Evolutionary conservation across 108 stramenopile genomes (phyloP).

Genomic region (Fragilariopsis cylindrus): DNA sequence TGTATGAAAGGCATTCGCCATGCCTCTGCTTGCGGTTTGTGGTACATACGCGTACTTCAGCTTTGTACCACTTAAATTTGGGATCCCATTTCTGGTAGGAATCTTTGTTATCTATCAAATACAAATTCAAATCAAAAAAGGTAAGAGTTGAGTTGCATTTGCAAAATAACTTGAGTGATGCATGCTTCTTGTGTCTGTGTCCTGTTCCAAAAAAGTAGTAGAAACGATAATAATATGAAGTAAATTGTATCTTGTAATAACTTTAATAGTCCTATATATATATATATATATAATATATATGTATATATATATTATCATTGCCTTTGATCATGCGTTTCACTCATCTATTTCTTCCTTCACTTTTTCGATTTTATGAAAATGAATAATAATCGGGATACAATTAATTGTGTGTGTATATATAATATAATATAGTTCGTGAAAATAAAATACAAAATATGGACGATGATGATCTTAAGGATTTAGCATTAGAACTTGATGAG

Average conservation of each 20-base stretch:
- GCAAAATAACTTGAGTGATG: too few relatives aligned
- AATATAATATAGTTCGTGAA: constrained; percentile 23
- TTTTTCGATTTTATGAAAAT: neutral
- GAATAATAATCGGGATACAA: too few relatives aligned
- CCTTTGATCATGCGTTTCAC: too few relatives aligned
- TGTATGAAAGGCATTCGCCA: constrained; percentile 34
- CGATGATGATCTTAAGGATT: constrained; percentile 42
- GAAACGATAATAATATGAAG: too few relatives aligned
- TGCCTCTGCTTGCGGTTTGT: constrained; percentile 50
- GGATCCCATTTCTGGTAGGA: constrained; percentile 37
- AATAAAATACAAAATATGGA: constrained; percentile 53
- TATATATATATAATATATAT: too few relatives aligned
- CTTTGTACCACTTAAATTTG: constrained; percentile 42
- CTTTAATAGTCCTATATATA: too few relatives aligned
- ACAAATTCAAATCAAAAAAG: constrained; percentile 32
- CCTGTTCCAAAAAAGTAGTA: too few relatives aligned
- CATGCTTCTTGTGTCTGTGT: too few relatives aligned
- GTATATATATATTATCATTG: too few relatives aligned
- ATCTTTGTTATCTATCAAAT: constrained; percentile 28
- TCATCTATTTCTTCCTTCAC: neutral
- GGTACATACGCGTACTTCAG: constrained; percentile 51
- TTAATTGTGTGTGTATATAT: too few relatives aligned
- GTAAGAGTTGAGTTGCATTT: constrained; percentile 29
- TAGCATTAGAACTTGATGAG: constrained; percentile 37
- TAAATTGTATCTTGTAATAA: too few relatives aligned